Evolutionary conservation across 257 asterid species (phyloP).

Genomic region (Nyctanthes arbortristis): DNA sequence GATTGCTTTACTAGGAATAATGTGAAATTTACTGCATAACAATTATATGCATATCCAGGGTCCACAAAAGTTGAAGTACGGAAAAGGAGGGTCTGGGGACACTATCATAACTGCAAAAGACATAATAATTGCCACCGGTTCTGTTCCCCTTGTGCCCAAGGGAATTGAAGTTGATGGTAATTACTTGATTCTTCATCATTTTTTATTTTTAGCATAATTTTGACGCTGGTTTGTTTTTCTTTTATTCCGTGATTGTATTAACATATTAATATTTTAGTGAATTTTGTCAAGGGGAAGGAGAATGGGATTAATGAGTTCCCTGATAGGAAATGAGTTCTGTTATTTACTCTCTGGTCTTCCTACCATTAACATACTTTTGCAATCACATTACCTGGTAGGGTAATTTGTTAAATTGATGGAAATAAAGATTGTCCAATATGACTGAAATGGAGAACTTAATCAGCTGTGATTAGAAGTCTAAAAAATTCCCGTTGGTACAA

Average conservation of each 20-base stretch:
- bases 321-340: not conserved
- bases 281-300: not conserved
- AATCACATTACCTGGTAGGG: not conserved
- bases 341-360: not conserved
- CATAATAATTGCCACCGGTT: constrained; percentile 93
- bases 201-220: constrained; percentile 19
- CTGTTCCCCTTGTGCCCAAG: constrained; percentile 89
- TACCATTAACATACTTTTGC: not conserved
- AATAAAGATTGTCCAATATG: not conserved
- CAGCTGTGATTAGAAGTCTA: no score
- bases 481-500: no score
- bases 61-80: constrained; percentile 87
- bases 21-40: constrained; percentile 11
- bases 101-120: constrained; percentile 77
- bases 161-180: constrained; percentile 97
- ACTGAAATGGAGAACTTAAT: no score
- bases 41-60: constrained; percentile 51
- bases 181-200: constrained; percentile 34
- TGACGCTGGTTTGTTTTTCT: constrained; percentile 10
- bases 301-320: no score
- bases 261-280: not conserved
- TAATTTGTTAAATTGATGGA: not conserved
- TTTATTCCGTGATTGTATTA: constrained; percentile 6
- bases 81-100: constrained; percentile 63
- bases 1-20: no score